Evolutionary conservation across 768 basidiomycete genomes (phyloP).

Genomic region (Butyriboletus loyo): DNA sequence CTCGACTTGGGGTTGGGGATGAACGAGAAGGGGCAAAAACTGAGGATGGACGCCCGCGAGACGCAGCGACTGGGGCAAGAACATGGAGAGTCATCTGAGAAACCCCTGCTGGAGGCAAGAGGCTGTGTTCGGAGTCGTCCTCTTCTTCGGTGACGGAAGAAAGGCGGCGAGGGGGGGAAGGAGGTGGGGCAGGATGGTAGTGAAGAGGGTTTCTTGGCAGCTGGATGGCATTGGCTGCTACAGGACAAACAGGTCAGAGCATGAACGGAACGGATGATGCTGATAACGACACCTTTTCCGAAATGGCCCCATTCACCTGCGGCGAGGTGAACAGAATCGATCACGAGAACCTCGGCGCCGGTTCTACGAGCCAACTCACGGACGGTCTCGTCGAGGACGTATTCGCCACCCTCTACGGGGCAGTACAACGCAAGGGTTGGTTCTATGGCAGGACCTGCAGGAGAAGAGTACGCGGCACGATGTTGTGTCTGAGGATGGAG

Average conservation of each 20-base stretch:
- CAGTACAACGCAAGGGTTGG: constrained; percentile 86
- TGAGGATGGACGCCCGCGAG: constrained; percentile 35
- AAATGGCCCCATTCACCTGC: constrained; percentile 87
- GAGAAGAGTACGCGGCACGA: constrained; percentile 57
- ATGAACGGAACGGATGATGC: background rate
- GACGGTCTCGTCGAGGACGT: constrained; percentile 77
- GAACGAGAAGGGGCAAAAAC: constrained; percentile 40
- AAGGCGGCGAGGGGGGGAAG: constrained; percentile 28
- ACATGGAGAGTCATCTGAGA: constrained; percentile 50
- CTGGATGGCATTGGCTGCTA: constrained; percentile 68
- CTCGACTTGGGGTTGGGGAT: constrained; percentile 48
- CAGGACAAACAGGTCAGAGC: constrained; percentile 5
- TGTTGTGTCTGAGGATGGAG: constrained; percentile 83
- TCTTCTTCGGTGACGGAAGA: constrained; percentile 38
- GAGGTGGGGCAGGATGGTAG: constrained; percentile 38
- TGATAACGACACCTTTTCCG: constrained; percentile 58
- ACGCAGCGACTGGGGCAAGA: constrained; percentile 33
- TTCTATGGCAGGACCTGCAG: constrained; percentile 56
- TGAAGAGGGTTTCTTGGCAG: constrained; percentile 77
- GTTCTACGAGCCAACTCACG: constrained; percentile 70
- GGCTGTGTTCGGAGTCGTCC: constrained; percentile 49
- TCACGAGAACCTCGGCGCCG: constrained; percentile 75
- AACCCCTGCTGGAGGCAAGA: constrained; percentile 32
- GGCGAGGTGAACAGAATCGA: constrained; percentile 82
- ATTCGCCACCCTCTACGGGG: constrained; percentile 79